These are phyloP conservation scores for Pseudonectria buxi DNA, from an alignment of 2,329 filamentous ascomycete genomes.

Conservation along the genomic window DNA sequence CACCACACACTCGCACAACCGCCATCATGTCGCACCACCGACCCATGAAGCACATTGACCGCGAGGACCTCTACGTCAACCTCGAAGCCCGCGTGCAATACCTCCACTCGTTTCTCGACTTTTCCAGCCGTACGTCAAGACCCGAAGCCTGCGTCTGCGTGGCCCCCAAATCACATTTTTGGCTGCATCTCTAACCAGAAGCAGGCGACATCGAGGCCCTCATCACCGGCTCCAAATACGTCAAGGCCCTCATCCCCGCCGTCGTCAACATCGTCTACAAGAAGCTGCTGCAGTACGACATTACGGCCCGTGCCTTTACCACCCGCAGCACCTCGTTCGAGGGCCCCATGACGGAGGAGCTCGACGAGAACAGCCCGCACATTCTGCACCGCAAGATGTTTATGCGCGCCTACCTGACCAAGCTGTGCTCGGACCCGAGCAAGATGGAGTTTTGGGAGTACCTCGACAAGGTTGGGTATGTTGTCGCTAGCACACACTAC, in stretches of 20 bases:
- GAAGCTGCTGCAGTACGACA: conserved; percentile 73
- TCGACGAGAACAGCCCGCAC: conserved; percentile 64
- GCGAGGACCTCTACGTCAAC: conserved; percentile 64
- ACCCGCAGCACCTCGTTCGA: conserved; percentile 58
- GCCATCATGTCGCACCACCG: conserved; percentile 24
- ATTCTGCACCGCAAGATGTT: conserved; percentile 76
- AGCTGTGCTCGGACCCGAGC: conserved; percentile 67
- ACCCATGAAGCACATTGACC: conserved; percentile 55
- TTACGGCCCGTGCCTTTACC: conserved; percentile 71
- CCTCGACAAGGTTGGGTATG: conserved; percentile 71
- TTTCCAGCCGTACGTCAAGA: conserved; percentile 54
- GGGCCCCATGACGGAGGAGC: conserved; percentile 56
- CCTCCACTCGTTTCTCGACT: conserved; percentile 70
- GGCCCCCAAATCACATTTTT: too few relatives aligned
- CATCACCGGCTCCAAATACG: conserved; percentile 63
- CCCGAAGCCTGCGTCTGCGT: not conserved
- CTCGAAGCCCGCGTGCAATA: conserved; percentile 65
- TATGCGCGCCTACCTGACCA: conserved; percentile 65
- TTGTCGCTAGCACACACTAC: conserved; percentile 5
- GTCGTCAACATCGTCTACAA: conserved; percentile 81
- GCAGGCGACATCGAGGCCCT: conserved; percentile 67
- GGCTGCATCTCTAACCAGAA: not conserved
- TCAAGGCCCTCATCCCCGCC: conserved; percentile 74
- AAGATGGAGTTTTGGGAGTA: conserved; percentile 79
- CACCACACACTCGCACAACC: not conserved